These are phyloP conservation scores for Hypoxylon intermedium DNA, from an alignment of 495 filamentous ascomycete species.

Conservation along the genomic window DNA sequence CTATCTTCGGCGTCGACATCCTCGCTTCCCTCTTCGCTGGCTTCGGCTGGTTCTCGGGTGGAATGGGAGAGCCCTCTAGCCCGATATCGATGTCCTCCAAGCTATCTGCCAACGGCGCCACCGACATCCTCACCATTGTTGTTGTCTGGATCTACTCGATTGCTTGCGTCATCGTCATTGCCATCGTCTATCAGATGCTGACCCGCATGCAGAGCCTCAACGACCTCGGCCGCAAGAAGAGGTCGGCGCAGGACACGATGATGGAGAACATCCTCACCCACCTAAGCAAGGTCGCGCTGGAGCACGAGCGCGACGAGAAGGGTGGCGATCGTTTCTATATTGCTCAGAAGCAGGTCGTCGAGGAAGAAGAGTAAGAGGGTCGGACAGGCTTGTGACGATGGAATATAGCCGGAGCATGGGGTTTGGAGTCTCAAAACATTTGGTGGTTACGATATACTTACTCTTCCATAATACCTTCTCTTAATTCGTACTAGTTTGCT, in stretches of 20 bases:
- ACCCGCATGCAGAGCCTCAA: slow-evolving; percentile 71
- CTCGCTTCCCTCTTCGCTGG: slow-evolving; percentile 79
- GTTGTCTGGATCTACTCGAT: slow-evolving; percentile 81
- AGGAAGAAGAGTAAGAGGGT: slow-evolving; percentile 67
- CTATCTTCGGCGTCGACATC: slow-evolving; percentile 79
- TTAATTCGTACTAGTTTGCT: slow-evolving; percentile 8
- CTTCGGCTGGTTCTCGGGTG: slow-evolving; percentile 76
- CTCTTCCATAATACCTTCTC: slow-evolving; percentile 1
- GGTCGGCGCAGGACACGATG: slow-evolving; percentile 72
- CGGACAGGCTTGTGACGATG: too few species aligned
- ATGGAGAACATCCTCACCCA: slow-evolving; percentile 83
- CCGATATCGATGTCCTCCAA: slow-evolving; percentile 34
- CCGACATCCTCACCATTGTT: slow-evolving; percentile 76
- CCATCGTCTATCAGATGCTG: slow-evolving; percentile 78
- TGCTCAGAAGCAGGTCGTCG: slow-evolving; percentile 65
- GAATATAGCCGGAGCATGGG: slow-evolving; percentile 3
- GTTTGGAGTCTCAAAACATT: slow-evolving; percentile 2
- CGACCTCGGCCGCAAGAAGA: slow-evolving; percentile 81
- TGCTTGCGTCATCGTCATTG: slow-evolving; percentile 77
- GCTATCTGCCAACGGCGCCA: slow-evolving; percentile 65
- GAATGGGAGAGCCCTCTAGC: slow-evolving; percentile 35
- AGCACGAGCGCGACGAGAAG: slow-evolving; percentile 69
- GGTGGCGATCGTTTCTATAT: slow-evolving; percentile 64
- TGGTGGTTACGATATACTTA: slow-evolving; percentile 8
- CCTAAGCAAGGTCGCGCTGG: slow-evolving; percentile 76